Evolutionary conservation across 305 asterid genomes (phyloP), one percentile per base, ranked within the genome.

Genomic region (Striga hermonthica): DNA sequence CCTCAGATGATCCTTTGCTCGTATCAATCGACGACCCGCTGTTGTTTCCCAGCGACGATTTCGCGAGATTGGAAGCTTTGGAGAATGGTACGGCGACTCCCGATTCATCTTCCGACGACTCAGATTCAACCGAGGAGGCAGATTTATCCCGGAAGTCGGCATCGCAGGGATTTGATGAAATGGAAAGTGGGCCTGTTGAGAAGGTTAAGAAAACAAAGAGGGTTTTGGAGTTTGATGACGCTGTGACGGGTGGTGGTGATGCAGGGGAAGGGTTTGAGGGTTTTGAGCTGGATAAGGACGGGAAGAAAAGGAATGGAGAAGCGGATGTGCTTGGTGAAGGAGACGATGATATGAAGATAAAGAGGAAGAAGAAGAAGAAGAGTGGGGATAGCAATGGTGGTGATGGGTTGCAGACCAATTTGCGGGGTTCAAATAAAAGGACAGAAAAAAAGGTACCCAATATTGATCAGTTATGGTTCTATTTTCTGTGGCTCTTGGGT

Each of bases 371-470:
- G 45, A 79, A 66, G 63, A 74, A 61, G 52, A 85, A 72, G 76
- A 75, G 80, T 68, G 64, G 54, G 38, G 83, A 74, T 76, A 71
- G 59, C 12, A 81, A 56, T 4, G 50, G 39, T 11, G 75, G 59
- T 7, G 78, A 69, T 50, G 78, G 77, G 12, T 56, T 38, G 64
- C 75, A 80, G 70, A 34, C 69, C 40, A 75, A 75, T 12, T 64
- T 36, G 57, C 47, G 60, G 28, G 68, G 77, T 67, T 56, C 69
- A 11, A 81, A 78, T 67, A 87, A 82, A 75, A 81, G 84, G 76
- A 81, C 62, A 53, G 86, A 84, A 71, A 90, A 84, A 65, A 92
- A 87, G 96, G 98, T 87, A 60, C 4, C n/a, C n/a, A n/a, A 8
- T 22, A 22, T 22, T 22, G 31, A 22, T 22, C 31, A 22, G 31